Evolutionary conservation across 1,139 yeast genomes (phyloP), one percentile per base, ranked within the genome.

Genomic region (Zygoascus sp.): DNA sequence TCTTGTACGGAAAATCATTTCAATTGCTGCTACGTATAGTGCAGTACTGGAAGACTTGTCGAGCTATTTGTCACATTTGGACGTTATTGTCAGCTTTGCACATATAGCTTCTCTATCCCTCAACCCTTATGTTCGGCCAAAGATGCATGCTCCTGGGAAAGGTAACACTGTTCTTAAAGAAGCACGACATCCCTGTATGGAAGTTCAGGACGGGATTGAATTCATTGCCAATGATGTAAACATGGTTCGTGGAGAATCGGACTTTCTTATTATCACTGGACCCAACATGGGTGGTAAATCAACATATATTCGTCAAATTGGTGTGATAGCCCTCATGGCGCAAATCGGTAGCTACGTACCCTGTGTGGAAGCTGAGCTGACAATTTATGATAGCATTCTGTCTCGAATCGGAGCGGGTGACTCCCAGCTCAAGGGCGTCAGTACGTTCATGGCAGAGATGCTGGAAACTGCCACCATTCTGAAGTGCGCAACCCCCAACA

Each of bases 261-360:
- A 85, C 48, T 90, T 92, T 60, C 74, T 80, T 13, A 83, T 92
- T 27, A 87, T 92, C 28, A 92, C 98, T 0, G 98, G 98, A 16
- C 98, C 98, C 34, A 92, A 92, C 62, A 92, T 92, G 98, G 98
- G 97, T 50, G 97, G 97, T 61, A 92, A 92, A 64, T 88, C 97
- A 1, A 90, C 97, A 0, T 92, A 86, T 64, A 89, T 92, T 45
- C 77, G 97, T 53, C 96, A 92, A 58, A 75, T 88, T 46, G 98
- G 97, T 9, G 94, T 87, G 1, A 83, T 90, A 49, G 82, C 94
- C 2, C 70, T 90, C 43, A 76, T 92, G 87, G 89, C 92, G 30
- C 98, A 92, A 64, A 77, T 90, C 25, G 98, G 98, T 1, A 84
- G 95, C 55, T 92, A 86, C 63, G 81, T 92, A 27, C 98, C 98